Evolutionary conservation across 768 basidiomycete species (phyloP), one percentile per base, ranked within the genome.

Genomic region (Steccherinum ochraceum): DNA sequence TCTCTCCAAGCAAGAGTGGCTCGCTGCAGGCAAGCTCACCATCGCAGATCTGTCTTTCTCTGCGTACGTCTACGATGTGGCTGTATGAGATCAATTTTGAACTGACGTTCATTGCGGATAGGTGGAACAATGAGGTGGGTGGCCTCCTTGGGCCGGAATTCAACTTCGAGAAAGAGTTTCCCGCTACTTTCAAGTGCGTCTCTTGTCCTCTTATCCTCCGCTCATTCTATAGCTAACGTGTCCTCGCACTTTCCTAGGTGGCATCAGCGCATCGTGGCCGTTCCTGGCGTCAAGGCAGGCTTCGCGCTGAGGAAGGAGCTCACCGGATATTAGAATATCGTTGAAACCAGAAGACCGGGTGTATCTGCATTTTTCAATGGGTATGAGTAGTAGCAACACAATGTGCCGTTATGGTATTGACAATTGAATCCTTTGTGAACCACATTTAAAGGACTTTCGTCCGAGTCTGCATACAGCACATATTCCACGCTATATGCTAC

Each of bases 41-140:
- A 45, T 59, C 27, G 53, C 53, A 3, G 58, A 59, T 25, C 24
- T 60, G 4, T 54, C 55, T 12, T 57, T 57, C 47, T 39, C 56
- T 30, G 18, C 57, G 54, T 58, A 30, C 45, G 54, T 49, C 12
- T 19, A 11, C 35, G 35, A 39, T 11, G 35, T n/a, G n/a, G 11
- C n/a, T 11, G 11, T 11, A 11, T 11, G n/a, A 11, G 35, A n/a
- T 11, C 11, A 11, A 39, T 11, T n/a, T 11, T 39, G 35, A 39
- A 39, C 11, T 39, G n/a, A 39, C 35, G 35, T 39, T 11, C 11
- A 11, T 39, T 39, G 11, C n/a, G 11, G 11, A 11, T n/a, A 39
- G 35, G 11, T 39, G 35, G 35, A 39, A 39, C 35, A 39, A 39
- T n/a, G 35, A n/a, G 11, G 35, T n/a, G 11, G 11, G 11, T n/a